phyloP scores from a whole-genome alignment of 78 protist species.

The Dictyostelium brefeldianum region DNA sequence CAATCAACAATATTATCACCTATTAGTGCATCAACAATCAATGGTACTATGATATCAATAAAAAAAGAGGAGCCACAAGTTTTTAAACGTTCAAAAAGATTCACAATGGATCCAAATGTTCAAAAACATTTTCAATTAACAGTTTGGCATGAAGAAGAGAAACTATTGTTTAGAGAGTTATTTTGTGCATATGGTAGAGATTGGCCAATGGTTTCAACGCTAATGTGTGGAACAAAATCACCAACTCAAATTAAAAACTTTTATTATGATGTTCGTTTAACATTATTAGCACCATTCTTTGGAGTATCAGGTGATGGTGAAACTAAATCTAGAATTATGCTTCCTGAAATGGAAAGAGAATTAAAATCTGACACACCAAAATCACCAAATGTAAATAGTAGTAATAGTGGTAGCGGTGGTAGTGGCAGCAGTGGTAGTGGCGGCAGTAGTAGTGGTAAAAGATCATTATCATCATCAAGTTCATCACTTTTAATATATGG shows the following conservation, averaged over 20 bases:
- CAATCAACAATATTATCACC: neutral
- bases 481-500: neutral
- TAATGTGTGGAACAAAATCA: conserved; percentile 85
- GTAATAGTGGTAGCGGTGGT: neutral
- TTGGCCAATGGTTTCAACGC: conserved; percentile 48
- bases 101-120: conserved; percentile 76
- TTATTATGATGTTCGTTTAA: conserved; percentile 67
- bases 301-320: conserved; percentile 61
- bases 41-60: neutral
- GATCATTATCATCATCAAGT: neutral
- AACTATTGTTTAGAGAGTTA: conserved; percentile 53
- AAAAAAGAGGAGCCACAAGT: neutral
- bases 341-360: conserved; percentile 21
- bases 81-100: conserved; percentile 43
- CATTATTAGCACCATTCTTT: conserved; percentile 64
- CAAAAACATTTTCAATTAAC: conserved; percentile 78
- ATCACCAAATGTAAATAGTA: conserved; percentile 5
- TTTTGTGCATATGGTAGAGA: conserved; percentile 83
- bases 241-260: conserved; percentile 78
- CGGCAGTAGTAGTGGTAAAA: neutral
- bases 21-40: neutral
- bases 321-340: conserved; percentile 37
- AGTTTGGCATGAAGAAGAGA: conserved; percentile 80
- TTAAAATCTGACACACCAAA: neutral
- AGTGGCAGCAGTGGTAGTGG: too few relatives aligned